Conservation (phyloP, 2,329 filamentous ascomycete genomes). For the Neodidymelliopsis sp. region DNA sequence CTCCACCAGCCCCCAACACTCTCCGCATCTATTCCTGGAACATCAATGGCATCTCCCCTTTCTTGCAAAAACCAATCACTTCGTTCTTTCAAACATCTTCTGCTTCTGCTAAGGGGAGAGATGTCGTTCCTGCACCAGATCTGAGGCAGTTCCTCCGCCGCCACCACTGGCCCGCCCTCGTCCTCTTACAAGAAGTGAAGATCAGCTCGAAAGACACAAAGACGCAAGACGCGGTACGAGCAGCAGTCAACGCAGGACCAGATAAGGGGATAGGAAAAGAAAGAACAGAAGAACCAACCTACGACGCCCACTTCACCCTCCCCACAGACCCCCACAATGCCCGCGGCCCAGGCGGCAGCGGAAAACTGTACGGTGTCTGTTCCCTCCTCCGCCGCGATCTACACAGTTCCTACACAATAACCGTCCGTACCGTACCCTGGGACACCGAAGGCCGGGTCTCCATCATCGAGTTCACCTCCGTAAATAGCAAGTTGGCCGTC, state of each 20-base stretch:
- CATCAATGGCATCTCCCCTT: constrained; percentile 56
- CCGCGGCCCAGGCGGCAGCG: constrained; percentile 52
- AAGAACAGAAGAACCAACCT: constrained; percentile 42
- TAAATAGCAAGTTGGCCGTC: constrained; percentile 50
- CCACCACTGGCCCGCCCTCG: constrained; percentile 54
- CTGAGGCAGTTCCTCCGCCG: constrained; percentile 57
- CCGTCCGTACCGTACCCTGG: constrained; percentile 55
- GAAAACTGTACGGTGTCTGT: constrained; percentile 62
- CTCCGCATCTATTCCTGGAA: constrained; percentile 58
- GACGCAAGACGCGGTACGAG: constrained; percentile 51
- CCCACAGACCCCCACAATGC: constrained; percentile 60
- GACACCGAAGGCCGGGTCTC: constrained; percentile 61
- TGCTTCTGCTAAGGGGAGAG: background rate
- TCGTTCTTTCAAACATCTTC: constrained; percentile 44
- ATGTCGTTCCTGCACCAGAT: background rate
- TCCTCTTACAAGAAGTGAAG: constrained; percentile 61
- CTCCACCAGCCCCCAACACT: constrained; percentile 1
- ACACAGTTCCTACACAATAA: constrained; percentile 4
- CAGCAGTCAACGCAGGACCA: constrained; percentile 42
- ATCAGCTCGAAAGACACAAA: constrained; percentile 51
- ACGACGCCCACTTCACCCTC: constrained; percentile 56
- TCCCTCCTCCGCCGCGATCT: constrained; percentile 59
- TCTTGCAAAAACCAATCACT: constrained; percentile 52
- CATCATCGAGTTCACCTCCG: constrained; percentile 52
- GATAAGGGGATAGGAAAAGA: background rate